phyloP scores from a whole-genome alignment of 139 green algal species.

The Astrephomene gubernaculifera region DNA sequence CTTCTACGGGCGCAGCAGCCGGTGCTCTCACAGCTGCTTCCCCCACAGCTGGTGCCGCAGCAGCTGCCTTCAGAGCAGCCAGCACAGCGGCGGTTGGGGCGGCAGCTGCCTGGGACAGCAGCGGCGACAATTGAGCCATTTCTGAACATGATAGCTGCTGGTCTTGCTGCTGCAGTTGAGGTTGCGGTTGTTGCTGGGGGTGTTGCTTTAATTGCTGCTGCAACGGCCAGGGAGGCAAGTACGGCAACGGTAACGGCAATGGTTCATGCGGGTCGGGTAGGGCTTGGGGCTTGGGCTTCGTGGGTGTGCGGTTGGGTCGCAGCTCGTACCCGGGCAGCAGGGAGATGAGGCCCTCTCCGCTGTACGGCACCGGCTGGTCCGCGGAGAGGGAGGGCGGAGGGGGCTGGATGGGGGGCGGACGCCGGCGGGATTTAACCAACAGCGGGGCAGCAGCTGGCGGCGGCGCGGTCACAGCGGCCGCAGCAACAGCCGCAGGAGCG shows the following conservation, averaged over 20 bases:
- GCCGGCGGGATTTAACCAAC: neutral
- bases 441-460: no score
- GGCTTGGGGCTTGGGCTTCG: no score
- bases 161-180: neutral
- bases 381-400: neutral
- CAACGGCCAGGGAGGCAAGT: neutral
- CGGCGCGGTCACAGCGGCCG: neutral
- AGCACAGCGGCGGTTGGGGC: neutral
- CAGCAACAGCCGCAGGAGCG: neutral
- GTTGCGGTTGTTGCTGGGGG: neutral
- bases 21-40: neutral
- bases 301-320: slow-evolving; percentile 66
- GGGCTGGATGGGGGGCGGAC: neutral
- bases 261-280: neutral
- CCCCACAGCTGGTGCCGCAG: neutral
- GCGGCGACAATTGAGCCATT: neutral
- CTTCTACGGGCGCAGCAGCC: no score
- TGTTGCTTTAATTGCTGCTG: neutral
- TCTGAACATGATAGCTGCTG: neutral
- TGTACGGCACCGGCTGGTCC: slow-evolving; percentile 10
- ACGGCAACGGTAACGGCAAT: neutral
- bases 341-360: slow-evolving; percentile 41
- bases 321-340: slow-evolving; percentile 76
- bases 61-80: neutral
- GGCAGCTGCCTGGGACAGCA: neutral